These are phyloP conservation scores for Sporobolomyces roseus DNA, from an alignment of 768 basidiomycete genomes.

Conservation along the genomic window DNA sequence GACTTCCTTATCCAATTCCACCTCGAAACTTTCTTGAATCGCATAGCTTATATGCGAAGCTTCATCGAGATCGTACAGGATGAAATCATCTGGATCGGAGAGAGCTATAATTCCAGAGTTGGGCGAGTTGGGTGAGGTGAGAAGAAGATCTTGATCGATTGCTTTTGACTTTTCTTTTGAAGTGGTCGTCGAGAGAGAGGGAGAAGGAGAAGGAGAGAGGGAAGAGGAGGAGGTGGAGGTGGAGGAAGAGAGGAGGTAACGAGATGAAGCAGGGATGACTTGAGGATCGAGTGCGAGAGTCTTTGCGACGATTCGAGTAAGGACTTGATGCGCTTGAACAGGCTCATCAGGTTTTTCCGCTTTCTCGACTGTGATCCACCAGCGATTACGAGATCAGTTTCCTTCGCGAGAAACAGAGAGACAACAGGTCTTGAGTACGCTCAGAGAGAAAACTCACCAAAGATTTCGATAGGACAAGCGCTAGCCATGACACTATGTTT, in stretches of 20 bases:
- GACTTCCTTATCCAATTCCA: constrained; percentile 85
- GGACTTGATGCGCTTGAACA: constrained; percentile 57
- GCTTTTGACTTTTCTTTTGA: constrained; percentile 37
- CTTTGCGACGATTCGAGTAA: constrained; percentile 41
- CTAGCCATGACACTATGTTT: constrained; percentile 92
- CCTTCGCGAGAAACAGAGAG: constrained; percentile 22
- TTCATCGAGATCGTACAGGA: constrained; percentile 85
- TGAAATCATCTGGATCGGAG: constrained; percentile 84
- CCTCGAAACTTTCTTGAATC: constrained; percentile 74
- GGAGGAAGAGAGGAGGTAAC: neutral
- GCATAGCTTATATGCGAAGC: constrained; percentile 80
- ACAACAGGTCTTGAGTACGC: too few species aligned
- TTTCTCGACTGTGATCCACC: constrained; percentile 59
- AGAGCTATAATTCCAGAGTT: neutral
- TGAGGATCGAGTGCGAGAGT: constrained; percentile 40
- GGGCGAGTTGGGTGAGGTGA: too few species aligned
- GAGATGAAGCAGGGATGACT: constrained; percentile 38
- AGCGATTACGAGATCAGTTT: neutral
- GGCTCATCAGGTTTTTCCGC: constrained; percentile 62
- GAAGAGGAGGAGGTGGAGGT: neutral
- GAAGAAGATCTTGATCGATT: constrained; percentile 37
- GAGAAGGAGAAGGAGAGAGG: constrained; percentile 51
- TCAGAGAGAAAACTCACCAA: constrained; percentile 63
- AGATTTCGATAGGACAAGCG: constrained; percentile 81
- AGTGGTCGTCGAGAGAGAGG: constrained; percentile 18